Evolutionary conservation across 805 yeast species (phyloP).

Genomic region (Starmera dryadoides): DNA sequence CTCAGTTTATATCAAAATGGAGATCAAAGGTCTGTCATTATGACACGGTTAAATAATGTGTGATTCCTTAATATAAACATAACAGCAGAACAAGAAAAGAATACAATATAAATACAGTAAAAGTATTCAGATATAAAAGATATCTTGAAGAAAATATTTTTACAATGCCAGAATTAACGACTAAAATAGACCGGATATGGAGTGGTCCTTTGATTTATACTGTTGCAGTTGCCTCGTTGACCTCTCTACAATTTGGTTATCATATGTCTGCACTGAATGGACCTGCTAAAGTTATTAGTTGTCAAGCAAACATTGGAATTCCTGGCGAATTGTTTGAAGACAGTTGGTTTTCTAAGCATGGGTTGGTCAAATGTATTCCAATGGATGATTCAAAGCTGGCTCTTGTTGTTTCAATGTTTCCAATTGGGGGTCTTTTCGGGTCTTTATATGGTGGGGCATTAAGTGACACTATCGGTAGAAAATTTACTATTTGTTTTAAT

Average conservation of each 20-base stretch:
- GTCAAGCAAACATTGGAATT: constrained; percentile 27
- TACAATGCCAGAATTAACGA: neutral
- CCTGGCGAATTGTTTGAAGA: constrained; percentile 17
- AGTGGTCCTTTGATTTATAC: constrained; percentile 26
- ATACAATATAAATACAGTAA: too few species aligned
- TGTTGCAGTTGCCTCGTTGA: constrained; percentile 58
- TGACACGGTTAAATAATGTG: too few species aligned
- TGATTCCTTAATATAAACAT: too few species aligned
- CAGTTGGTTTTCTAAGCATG: constrained; percentile 27
- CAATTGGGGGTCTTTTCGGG: constrained; percentile 79
- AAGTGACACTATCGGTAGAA: constrained; percentile 64
- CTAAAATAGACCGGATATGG: constrained; percentile 3
- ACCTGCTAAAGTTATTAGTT: constrained; percentile 66
- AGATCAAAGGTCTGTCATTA: too few species aligned
- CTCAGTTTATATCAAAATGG: too few species aligned
- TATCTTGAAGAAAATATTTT: too few species aligned
- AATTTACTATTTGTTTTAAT: constrained; percentile 42
- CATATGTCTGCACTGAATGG: constrained; percentile 95
- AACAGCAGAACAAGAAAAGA: too few species aligned
- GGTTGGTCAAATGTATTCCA: constrained; percentile 47
- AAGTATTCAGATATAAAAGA: too few species aligned
- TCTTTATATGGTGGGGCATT: constrained; percentile 61
- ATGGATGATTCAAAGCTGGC: constrained; percentile 58
- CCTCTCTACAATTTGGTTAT: constrained; percentile 86
- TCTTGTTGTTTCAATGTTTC: constrained; percentile 66